Base-by-base conservation (phyloP, 2,329 filamentous ascomycete species). In the Talaromyces sp. region DNA sequence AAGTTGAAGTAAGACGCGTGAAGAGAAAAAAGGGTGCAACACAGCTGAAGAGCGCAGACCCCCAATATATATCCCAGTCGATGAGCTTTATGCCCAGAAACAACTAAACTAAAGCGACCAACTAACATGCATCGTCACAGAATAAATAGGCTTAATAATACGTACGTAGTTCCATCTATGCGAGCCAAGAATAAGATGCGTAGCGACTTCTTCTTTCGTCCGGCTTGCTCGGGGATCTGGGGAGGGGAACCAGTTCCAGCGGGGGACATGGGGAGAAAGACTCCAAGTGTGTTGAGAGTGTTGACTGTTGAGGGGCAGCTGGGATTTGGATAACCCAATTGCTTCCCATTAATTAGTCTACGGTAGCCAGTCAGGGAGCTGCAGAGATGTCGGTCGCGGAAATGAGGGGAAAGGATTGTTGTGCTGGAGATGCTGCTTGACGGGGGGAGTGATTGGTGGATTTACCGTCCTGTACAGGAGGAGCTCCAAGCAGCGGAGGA, bases 351-450 rank as follows among this genome's bases (percentile, higher is more conserved):
- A 17, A 22, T 43, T 27, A 19, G 34, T 10, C 25, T 29, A 53
- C 7, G 36, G 56, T 25, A 38, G 36, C 56, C 56, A 58, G 34
- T 58, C 34, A 58, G 36, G 13, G 22, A 40, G 56, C 25, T 43
- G 29, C 27, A 47, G 29, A 15, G 40, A 22, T 22, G 22, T 61
- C 43, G 43, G 43, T 61, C 59, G 45, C 59, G 59, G 59, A 61
- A 61, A 51, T 61, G 59, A 61, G 59, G 59, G 59, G 59, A 61
- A 36, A 19, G 29, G 6, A 17, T 2, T 8, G 5, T 29, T 3
- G n/a, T 19, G 40, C 40, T 45, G 40, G 45, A 49, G 22, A 49
- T n/a, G 25, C 15, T 59, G 22, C 10, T 59, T 40, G 36, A 27
- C 45, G 36, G 36, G 56, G 7, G 3, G 22, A 6, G 7, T 38